Conservation (phyloP, 176 grass and related monocot species). For the Avena atlantica region DNA sequence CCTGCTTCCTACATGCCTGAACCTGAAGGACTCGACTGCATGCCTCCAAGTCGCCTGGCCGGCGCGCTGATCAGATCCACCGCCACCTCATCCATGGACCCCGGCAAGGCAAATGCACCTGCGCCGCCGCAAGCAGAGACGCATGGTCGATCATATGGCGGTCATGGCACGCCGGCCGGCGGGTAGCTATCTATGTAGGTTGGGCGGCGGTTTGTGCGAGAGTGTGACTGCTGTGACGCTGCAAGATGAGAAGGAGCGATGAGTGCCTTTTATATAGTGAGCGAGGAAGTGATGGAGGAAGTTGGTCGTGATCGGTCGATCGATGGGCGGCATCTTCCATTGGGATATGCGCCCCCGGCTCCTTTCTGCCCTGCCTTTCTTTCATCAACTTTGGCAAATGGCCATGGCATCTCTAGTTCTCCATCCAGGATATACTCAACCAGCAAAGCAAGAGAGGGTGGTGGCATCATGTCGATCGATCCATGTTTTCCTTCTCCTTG, state of each 20-base stretch:
- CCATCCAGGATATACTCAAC: not conserved
- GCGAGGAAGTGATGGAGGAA: not conserved
- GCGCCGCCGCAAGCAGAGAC: not conserved
- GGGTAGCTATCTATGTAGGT: not conserved
- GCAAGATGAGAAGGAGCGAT: not conserved
- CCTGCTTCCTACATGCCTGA: not conserved
- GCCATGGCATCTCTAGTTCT: not conserved
- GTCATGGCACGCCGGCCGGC: not conserved
- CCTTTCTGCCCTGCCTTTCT: not conserved
- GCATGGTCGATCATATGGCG: not conserved
- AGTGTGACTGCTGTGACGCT: not conserved
- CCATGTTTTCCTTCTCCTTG: not conserved
- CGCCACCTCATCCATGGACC: not conserved
- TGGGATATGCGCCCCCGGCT: not conserved
- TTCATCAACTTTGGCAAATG: not conserved
- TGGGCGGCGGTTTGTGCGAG: not conserved
- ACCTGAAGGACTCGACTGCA: not conserved
- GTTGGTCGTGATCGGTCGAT: not conserved
- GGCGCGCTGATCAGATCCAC: not conserved
- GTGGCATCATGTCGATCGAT: slow-evolving; percentile 1
- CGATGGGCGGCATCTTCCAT: not conserved
- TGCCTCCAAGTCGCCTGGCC: not conserved
- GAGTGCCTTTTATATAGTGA: not conserved
- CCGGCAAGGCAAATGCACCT: not conserved
- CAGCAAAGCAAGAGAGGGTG: not conserved